Percentiles rank a stretch among this genome's conserved stretches.
Conservation (phyloP, 345 rosid genomes). For the Lepidium sativum region DNA sequence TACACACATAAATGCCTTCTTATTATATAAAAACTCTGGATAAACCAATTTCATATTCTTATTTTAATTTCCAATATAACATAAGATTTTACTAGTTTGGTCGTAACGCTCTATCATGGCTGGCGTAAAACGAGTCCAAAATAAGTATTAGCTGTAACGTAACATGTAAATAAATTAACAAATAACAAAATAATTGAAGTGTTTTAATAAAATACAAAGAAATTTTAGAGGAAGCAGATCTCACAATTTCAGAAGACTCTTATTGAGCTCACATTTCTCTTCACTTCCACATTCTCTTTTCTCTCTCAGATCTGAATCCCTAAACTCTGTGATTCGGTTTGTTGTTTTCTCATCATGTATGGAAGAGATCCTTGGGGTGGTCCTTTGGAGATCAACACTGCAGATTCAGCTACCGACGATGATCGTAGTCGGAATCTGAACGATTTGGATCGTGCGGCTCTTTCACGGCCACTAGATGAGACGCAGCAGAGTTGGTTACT, state of each 20-base stretch:
- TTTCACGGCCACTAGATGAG: constrained; percentile 76
- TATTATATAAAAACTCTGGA: too few relatives aligned
- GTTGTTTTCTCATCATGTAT: constrained; percentile 43
- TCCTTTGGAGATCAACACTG: constrained; percentile 80
- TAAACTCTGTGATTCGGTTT: not conserved
- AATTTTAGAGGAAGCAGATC: not conserved
- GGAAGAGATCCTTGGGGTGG: constrained; percentile 99
- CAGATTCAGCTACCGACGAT: constrained; percentile 96
- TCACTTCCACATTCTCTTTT: constrained; percentile 3
- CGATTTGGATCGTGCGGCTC: constrained; percentile 81
- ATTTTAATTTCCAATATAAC: not conserved
- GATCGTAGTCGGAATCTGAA: constrained; percentile 83
- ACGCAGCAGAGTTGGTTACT: constrained; percentile 99
- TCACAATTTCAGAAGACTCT: not conserved
- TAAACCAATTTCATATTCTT: too few relatives aligned
- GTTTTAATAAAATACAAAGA: not conserved
- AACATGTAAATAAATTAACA: constrained; percentile 19
- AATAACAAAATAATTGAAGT: constrained; percentile 18
- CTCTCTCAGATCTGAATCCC: constrained; percentile 18
- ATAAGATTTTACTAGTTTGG: not conserved
- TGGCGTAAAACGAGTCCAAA: not conserved
- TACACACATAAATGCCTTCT: too few relatives aligned
- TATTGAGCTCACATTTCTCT: constrained; percentile 2
- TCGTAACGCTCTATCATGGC: constrained; percentile 10
- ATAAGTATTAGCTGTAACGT: constrained; percentile 16